phyloP scores from a whole-genome alignment of 208 protist genomes.

The Trypanosoma grayi region DNA sequence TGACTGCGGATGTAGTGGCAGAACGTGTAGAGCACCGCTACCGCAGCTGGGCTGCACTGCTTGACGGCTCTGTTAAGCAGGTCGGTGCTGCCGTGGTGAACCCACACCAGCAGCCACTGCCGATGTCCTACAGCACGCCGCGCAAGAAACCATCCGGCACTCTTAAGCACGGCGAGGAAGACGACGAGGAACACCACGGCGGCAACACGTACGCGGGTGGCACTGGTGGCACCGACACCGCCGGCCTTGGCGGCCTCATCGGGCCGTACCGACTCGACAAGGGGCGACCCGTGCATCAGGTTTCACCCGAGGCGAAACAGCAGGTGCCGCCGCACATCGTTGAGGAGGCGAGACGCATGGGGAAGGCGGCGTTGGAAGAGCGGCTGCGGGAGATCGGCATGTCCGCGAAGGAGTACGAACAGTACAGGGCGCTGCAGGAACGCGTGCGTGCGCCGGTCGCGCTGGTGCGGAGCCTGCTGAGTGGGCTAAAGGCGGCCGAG shows the following conservation, averaged over 20 bases:
- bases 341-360: slow-evolving; percentile 77
- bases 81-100: slow-evolving; percentile 32
- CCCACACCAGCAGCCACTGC: slow-evolving; percentile 41
- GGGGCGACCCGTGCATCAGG: slow-evolving; percentile 82
- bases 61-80: slow-evolving; percentile 42
- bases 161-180: slow-evolving; percentile 89
- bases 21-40: slow-evolving; percentile 65
- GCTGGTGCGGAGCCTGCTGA: slow-evolving; percentile 68
- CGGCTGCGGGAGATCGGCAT: slow-evolving; percentile 76
- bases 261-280: slow-evolving; percentile 91
- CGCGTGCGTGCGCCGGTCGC: slow-evolving; percentile 55
- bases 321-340: slow-evolving; percentile 78
- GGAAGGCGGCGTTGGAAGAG: slow-evolving; percentile 64
- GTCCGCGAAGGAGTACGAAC: slow-evolving; percentile 56
- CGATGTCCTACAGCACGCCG: slow-evolving; percentile 74
- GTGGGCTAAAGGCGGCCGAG: slow-evolving; percentile 76
- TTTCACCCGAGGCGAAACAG: slow-evolving; percentile 84
- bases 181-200: slow-evolving; percentile 90
- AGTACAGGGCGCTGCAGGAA: slow-evolving; percentile 62
- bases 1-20: slow-evolving; percentile 46
- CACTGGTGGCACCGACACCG: slow-evolving; percentile 84
- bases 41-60: slow-evolving; percentile 44
- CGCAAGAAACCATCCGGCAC: slow-evolving; percentile 67
- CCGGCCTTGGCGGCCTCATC: slow-evolving; percentile 79
- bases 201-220: slow-evolving; percentile 93